phyloP scores from a whole-genome alignment of 2,329 filamentous ascomycete genomes.

The Epichloe amarillans region DNA sequence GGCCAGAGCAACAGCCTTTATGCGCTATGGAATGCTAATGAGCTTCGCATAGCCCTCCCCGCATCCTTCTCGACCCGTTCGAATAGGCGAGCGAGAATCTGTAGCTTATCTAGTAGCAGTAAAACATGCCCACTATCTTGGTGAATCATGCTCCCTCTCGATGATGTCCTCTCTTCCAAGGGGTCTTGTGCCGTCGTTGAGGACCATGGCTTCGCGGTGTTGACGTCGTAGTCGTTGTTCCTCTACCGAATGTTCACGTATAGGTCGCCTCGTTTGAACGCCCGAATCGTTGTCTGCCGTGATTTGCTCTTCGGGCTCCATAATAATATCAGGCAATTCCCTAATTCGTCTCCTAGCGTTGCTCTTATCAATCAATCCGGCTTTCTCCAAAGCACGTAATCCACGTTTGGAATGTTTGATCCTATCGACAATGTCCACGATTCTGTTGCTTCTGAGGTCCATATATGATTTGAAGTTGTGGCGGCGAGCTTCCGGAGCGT shows the following conservation, averaged over 20 bases:
- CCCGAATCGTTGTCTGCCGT: constrained; percentile 13
- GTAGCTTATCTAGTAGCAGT: not conserved
- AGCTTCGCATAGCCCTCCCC: not conserved
- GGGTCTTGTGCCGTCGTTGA: constrained; percentile 72
- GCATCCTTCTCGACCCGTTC: not conserved
- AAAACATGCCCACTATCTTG: constrained; percentile 11
- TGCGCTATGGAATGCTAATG: not conserved
- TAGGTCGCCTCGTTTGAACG: constrained; percentile 17
- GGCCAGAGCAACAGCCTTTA: not conserved
- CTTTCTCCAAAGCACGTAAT: constrained; percentile 35
- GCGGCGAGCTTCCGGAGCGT: constrained; percentile 35
- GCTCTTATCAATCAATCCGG: constrained; percentile 29
- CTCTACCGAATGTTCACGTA: constrained; percentile 41
- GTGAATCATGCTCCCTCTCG: constrained; percentile 41
- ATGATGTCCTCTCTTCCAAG: constrained; percentile 68
- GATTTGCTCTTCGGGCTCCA: constrained; percentile 19
- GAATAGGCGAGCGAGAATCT: not conserved
- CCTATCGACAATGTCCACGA: constrained; percentile 37
- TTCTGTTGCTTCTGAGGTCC: constrained; percentile 34
- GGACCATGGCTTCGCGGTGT: constrained; percentile 77
- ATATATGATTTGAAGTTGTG: constrained; percentile 40
- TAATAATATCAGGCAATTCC: constrained; percentile 19
- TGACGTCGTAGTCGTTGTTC: constrained; percentile 63
- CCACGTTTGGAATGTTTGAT: constrained; percentile 38
- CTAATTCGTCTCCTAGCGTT: constrained; percentile 15